Evolutionary conservation across 2,329 filamentous ascomycete genomes (phyloP).

Genomic region (Piedraia hortae): DNA sequence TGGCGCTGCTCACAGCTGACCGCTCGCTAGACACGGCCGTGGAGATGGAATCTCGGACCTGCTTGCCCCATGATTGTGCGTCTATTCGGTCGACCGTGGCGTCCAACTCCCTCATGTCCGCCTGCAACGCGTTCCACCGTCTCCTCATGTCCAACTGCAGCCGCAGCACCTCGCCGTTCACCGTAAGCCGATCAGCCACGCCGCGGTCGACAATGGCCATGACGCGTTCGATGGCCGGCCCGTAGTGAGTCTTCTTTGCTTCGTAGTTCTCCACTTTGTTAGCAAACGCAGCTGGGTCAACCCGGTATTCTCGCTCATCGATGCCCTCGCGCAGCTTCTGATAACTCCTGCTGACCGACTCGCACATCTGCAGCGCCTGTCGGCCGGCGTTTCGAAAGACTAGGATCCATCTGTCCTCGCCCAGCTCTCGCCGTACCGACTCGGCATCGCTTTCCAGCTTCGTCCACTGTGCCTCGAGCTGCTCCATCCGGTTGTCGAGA

Average conservation of each 20-base stretch:
- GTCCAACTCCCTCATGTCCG: slow-evolving; percentile 54
- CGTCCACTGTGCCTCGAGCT: slow-evolving; percentile 62
- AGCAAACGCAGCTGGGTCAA: slow-evolving; percentile 37
- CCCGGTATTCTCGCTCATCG: slow-evolving; percentile 45
- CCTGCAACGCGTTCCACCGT: slow-evolving; percentile 53
- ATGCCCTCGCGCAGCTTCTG: slow-evolving; percentile 55
- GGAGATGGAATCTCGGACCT: slow-evolving; percentile 74
- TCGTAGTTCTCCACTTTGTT: slow-evolving; percentile 87
- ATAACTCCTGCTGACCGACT: slow-evolving; percentile 73
- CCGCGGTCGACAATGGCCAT: slow-evolving; percentile 82
- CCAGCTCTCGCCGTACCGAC: slow-evolving; percentile 62
- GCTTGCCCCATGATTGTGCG: slow-evolving; percentile 29
- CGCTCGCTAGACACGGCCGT: slow-evolving; percentile 68
- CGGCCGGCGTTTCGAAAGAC: slow-evolving; percentile 81
- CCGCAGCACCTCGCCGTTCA: slow-evolving; percentile 81
- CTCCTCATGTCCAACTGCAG: slow-evolving; percentile 62
- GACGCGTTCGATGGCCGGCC: slow-evolving; percentile 74
- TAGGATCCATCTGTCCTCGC: slow-evolving; percentile 85
- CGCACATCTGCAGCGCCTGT: slow-evolving; percentile 88
- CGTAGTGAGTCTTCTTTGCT: slow-evolving; percentile 81
- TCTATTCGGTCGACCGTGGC: slow-evolving; percentile 41
- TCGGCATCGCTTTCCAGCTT: slow-evolving; percentile 78
- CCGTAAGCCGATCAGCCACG: slow-evolving; percentile 80
- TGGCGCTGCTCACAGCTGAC: slow-evolving; percentile 13
- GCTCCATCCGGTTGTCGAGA: slow-evolving; percentile 43